A percentile compares a stretch with the other conserved stretches of the same genome.
Conservation (phyloP, 805 yeast species). For the Zygosaccharomyces lentus region DNA sequence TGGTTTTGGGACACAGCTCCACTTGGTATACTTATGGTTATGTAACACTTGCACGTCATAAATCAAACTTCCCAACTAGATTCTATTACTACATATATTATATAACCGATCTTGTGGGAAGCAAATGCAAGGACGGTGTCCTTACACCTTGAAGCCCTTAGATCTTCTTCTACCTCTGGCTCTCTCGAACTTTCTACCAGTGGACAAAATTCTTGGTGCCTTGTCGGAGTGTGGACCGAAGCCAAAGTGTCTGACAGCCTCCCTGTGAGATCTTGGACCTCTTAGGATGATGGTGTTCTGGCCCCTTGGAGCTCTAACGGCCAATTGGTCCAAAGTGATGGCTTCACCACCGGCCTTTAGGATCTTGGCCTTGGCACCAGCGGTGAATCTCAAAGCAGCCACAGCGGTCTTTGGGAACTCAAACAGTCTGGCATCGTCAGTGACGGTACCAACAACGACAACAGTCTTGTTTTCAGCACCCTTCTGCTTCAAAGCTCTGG, state of each 20-base stretch:
- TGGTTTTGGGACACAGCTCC: no score
- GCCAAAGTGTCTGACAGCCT: slow-evolving; percentile 99
- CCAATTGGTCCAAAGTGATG: slow-evolving; percentile 98
- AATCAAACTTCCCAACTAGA: slow-evolving; percentile 7
- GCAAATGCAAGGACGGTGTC: slow-evolving; percentile 11
- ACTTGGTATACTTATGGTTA: no score
- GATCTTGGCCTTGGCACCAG: slow-evolving; percentile 97
- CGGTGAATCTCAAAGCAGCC: slow-evolving; percentile 99
- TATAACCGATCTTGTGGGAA: slow-evolving; percentile 9
- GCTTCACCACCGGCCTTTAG: slow-evolving; percentile 99
- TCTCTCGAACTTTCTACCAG: slow-evolving; percentile 99
- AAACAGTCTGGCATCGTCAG: slow-evolving; percentile 93
- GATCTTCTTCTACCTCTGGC: slow-evolving; percentile 99
- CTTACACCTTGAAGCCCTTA: slow-evolving; percentile 99
- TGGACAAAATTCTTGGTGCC: slow-evolving; percentile 97
- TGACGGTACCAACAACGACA: slow-evolving; percentile 99
- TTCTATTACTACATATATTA: slow-evolving; percentile 15
- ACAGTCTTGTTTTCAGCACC: slow-evolving; percentile 88
- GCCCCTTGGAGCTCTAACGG: slow-evolving; percentile 99
- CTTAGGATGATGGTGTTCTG: slow-evolving; percentile 95
- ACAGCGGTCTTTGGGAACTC: slow-evolving; percentile 95
- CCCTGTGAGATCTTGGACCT: slow-evolving; percentile 99
- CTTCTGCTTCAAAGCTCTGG: slow-evolving; percentile 74
- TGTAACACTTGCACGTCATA: background rate
- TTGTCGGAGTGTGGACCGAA: slow-evolving; percentile 99